Evolutionary conservation across 2,329 filamentous ascomycete genomes (phyloP).

Genomic region (Pestalotiopsis sp.): DNA sequence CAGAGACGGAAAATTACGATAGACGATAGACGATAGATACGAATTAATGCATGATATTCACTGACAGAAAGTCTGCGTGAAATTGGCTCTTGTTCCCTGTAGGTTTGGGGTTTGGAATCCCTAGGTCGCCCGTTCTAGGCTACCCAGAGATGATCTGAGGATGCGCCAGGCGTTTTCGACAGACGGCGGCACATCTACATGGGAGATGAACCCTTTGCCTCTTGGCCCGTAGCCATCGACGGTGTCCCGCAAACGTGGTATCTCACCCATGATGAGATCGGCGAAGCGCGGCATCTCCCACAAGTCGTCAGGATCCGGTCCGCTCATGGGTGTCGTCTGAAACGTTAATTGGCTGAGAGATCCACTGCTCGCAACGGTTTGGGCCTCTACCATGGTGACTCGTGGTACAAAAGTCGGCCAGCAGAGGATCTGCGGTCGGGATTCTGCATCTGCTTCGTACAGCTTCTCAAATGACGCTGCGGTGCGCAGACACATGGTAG

Average conservation of each 20-base stretch:
- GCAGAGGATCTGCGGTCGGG: neutral
- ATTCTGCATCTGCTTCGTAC: neutral
- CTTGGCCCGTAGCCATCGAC: neutral
- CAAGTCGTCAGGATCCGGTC: neutral
- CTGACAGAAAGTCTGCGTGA: neutral
- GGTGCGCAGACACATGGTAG: neutral
- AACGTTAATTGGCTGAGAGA: neutral
- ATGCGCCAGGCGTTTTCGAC: neutral
- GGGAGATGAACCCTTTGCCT: neutral
- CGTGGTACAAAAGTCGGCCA: neutral
- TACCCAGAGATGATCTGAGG: neutral
- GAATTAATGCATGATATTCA: neutral
- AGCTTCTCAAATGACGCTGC: neutral
- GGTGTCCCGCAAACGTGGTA: neutral
- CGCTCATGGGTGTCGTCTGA: neutral
- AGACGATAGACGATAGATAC: neutral
- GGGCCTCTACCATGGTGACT: neutral
- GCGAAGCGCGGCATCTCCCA: neutral
- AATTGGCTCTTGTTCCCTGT: neutral
- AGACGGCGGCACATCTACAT: neutral
- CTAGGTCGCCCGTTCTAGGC: neutral
- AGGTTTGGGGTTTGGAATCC: no score
- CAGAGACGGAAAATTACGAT: neutral
- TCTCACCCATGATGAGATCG: neutral
- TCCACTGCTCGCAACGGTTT: neutral